Percentiles rank a stretch among this genome's conserved stretches.
Evolutionary conservation across 805 yeast genomes (phyloP).

Genomic region (Priceomyces medius): DNA sequence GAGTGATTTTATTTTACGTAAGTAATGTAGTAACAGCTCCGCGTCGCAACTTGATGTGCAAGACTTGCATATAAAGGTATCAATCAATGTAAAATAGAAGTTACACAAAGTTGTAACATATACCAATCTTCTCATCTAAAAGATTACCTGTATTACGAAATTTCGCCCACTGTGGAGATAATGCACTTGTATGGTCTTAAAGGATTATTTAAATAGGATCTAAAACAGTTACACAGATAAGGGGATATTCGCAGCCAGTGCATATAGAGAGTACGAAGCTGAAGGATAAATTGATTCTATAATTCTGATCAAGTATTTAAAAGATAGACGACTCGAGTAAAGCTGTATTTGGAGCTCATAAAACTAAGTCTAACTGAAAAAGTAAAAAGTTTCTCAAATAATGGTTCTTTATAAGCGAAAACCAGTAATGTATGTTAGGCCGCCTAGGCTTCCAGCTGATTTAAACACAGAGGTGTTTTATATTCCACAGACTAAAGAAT

Average conservation of each 20-base stretch:
- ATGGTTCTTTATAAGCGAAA: conserved; percentile 79
- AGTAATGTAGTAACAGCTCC: not conserved
- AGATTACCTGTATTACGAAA: not conserved
- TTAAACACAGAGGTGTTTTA: conserved; percentile 68
- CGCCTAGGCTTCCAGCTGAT: conserved; percentile 57
- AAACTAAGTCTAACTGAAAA: too few species aligned
- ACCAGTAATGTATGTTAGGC: conserved; percentile 58
- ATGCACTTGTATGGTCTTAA: not conserved
- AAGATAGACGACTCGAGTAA: not conserved
- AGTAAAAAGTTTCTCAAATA: conserved; percentile 18
- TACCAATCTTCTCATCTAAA: not conserved
- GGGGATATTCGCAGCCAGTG: not conserved
- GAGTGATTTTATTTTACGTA: too few species aligned
- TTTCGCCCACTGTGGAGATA: not conserved
- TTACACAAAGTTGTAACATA: conserved; percentile 1
- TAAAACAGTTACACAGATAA: too few species aligned
- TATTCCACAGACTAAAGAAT: conserved; percentile 84
- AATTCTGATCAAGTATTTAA: not conserved
- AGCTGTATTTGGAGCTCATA: too few species aligned
- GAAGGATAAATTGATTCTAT: not conserved
- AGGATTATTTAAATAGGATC: not conserved
- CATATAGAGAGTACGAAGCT: not conserved
- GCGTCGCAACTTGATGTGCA: not conserved
- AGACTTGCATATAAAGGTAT: not conserved
- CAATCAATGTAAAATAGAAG: not conserved